A percentile compares a stretch with the other conserved stretches of the same genome.
Evolutionary conservation across 148 eudicot species (phyloP).

Genomic region (Cornus florida): DNA sequence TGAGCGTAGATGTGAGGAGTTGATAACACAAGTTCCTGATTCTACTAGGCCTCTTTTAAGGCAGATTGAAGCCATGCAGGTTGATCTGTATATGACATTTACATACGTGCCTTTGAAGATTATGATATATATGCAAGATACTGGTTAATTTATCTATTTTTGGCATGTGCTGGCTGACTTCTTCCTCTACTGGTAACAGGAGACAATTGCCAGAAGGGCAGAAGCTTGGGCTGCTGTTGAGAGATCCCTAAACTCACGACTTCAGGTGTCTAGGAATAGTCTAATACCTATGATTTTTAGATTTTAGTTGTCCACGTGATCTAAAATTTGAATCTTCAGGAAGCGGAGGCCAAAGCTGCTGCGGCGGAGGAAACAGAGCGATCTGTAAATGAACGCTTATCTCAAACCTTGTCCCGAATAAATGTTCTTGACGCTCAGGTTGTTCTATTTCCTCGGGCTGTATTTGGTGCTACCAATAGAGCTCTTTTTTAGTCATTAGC

Average conservation of each 20-base stretch:
- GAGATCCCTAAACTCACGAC: conserved; percentile 79
- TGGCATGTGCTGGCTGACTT: not conserved
- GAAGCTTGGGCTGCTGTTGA: conserved; percentile 98
- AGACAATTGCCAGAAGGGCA: conserved; percentile 73
- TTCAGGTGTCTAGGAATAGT: conserved; percentile 60
- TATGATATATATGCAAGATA: not conserved
- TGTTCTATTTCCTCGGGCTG: conserved; percentile 16
- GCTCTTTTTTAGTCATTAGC: conserved; percentile 14
- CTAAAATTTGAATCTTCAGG: conserved; percentile 47
- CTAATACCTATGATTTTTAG: not conserved
- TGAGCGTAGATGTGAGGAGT: conserved; percentile 96
- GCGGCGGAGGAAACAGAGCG: conserved; percentile 91
- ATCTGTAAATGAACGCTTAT: conserved; percentile 83
- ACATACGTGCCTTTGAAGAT: not conserved
- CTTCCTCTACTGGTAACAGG: conserved; percentile 51
- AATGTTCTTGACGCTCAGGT: conserved; percentile 99
- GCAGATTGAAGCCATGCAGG: conserved; percentile 99
- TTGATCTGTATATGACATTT: conserved; percentile 21
- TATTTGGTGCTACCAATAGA: conserved; percentile 12
- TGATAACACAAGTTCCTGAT: conserved; percentile 89
- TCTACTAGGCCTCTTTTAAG: conserved; percentile 96
- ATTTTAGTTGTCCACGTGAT: conserved; percentile 1
- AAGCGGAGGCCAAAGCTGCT: conserved; percentile 95
- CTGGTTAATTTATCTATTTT: conserved; percentile 6
- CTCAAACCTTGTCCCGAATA: conserved; percentile 89